These are phyloP conservation scores for Pogostemon cablin DNA, from an alignment of 257 asterid species.

Conservation along the genomic window DNA sequence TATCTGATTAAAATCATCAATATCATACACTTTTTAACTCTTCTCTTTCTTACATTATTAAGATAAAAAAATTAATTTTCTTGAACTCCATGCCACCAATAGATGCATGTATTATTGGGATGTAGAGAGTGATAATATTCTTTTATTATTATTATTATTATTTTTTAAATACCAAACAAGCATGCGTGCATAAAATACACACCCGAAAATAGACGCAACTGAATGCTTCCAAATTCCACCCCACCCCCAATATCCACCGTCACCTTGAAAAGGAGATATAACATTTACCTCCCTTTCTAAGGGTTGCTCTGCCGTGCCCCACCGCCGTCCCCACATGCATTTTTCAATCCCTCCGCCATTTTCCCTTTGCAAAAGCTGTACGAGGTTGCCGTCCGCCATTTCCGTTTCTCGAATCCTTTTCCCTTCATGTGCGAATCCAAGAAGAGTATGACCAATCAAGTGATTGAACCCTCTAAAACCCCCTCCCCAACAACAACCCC, in stretches of 20 bases:
- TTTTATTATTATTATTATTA: no score
- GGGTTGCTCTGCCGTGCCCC: constrained; percentile 30
- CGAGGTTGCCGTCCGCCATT: not conserved
- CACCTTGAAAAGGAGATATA: no score
- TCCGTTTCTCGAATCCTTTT: not conserved
- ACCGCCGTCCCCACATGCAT: constrained; percentile 29
- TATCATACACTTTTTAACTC: no score
- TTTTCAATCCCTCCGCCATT: not conserved
- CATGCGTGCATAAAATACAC: no score
- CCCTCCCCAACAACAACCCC: constrained; percentile 15
- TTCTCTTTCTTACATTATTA: no score
- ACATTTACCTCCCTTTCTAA: not conserved
- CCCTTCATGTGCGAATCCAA: constrained; percentile 61
- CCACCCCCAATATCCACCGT: not conserved
- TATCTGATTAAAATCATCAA: no score
- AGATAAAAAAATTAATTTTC: no score
- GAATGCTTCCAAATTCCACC: constrained; percentile 27
- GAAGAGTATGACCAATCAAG: constrained; percentile 43
- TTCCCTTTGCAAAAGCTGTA: not conserved
- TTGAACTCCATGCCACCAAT: no score
- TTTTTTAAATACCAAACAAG: no score
- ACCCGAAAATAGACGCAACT: constrained; percentile 28
- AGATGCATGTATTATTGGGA: no score
- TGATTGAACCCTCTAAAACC: constrained; percentile 40
- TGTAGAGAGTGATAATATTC: no score